phyloP scores from a whole-genome alignment of 1,139 yeast genomes.

The Candida frijolesensis region DNA sequence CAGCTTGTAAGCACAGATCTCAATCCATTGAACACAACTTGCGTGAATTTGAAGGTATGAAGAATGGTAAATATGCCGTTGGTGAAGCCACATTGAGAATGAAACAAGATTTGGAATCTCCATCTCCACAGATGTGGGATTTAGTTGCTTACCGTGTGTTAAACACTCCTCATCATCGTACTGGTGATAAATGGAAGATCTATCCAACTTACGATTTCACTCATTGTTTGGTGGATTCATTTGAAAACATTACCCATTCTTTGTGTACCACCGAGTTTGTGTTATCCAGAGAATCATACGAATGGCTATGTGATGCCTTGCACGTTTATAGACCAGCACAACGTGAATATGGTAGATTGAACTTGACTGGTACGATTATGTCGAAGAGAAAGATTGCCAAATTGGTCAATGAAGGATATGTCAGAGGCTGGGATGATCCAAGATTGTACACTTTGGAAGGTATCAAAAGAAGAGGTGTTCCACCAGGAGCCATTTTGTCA shows the following conservation, averaged over 20 bases:
- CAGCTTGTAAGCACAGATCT: slow-evolving; percentile 75
- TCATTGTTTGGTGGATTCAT: slow-evolving; percentile 96
- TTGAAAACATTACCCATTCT: slow-evolving; percentile 94
- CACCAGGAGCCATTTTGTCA: slow-evolving; percentile 96
- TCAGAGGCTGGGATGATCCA: slow-evolving; percentile 99
- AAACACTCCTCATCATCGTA: slow-evolving; percentile 91
- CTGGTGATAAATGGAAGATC: slow-evolving; percentile 95
- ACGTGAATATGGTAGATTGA: slow-evolving; percentile 96
- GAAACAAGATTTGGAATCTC: slow-evolving; percentile 92
- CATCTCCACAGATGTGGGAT: slow-evolving; percentile 99
- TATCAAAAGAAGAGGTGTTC: slow-evolving; percentile 95
- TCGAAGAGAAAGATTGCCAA: slow-evolving; percentile 95
- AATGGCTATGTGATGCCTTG: slow-evolving; percentile 96
- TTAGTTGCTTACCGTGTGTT: slow-evolving; percentile 96
- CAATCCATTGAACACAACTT: slow-evolving; percentile 74
- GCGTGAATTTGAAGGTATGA: slow-evolving; percentile 84
- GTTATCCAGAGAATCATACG: slow-evolving; percentile 90
- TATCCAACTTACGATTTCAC: slow-evolving; percentile 99
- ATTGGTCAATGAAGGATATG: slow-evolving; percentile 77
- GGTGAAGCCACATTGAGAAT: slow-evolving; percentile 95
- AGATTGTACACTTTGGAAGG: slow-evolving; percentile 93
- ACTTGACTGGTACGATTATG: slow-evolving; percentile 90
- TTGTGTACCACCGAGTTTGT: slow-evolving; percentile 95
- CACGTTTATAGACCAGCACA: slow-evolving; percentile 98
- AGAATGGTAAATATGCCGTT: slow-evolving; percentile 81